phyloP scores from a whole-genome alignment of 1,284 basidiomycete species.

The Malassezia arunalokei region DNA sequence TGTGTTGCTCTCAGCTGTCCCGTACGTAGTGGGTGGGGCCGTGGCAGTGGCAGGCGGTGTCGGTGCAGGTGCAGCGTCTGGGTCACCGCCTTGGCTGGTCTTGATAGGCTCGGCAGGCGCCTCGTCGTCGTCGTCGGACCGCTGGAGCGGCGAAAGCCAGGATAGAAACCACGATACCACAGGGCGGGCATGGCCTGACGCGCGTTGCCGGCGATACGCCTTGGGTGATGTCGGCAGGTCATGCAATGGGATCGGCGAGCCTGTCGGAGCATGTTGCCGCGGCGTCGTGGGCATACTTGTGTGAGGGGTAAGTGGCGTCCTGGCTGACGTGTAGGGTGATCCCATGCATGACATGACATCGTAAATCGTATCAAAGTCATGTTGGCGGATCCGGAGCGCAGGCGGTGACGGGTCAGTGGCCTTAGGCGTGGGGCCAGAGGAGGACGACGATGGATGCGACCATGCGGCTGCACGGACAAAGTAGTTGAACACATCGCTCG shows the following conservation, averaged over 20 bases:
- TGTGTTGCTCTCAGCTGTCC: not conserved
- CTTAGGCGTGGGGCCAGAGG: not conserved
- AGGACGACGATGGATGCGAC: conserved; percentile 1
- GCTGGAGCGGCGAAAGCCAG: not conserved
- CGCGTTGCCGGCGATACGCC: not conserved
- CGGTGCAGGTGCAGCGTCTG: not conserved
- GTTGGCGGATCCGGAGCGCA: not conserved
- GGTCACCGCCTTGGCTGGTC: not conserved
- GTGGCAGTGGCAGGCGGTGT: not conserved
- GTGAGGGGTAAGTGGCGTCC: not conserved
- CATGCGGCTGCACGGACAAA: conserved; percentile 9
- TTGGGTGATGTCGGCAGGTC: not conserved
- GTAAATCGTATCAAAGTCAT: conserved; percentile 34
- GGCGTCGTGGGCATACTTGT: conserved; percentile 8
- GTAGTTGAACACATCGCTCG: conserved; percentile 35
- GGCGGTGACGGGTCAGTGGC: conserved; percentile 4
- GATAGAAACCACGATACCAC: not conserved
- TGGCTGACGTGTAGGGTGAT: conserved; percentile 4
- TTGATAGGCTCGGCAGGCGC: not conserved
- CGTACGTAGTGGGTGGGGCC: not conserved
- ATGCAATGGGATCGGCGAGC: not conserved
- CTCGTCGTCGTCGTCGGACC: not conserved
- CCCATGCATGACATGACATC: conserved; percentile 28
- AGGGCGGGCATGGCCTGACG: not conserved
- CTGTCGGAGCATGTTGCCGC: not conserved